Conservation (phyloP, 2,329 filamentous ascomycete genomes). For the Phialophora macrospora region DNA sequence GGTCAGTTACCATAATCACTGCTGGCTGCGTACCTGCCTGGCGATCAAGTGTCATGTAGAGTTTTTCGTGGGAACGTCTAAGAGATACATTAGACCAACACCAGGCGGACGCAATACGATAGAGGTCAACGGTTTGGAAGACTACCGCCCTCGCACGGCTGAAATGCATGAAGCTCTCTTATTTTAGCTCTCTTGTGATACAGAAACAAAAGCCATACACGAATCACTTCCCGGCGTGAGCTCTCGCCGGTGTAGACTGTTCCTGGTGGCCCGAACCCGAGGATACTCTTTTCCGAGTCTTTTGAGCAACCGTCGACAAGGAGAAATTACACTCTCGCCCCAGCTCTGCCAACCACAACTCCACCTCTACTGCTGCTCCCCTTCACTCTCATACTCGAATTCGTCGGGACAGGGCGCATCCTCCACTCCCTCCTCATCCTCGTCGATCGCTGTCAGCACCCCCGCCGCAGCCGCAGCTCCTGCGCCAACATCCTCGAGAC, state of each 20-base stretch:
- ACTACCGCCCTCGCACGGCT: too few relatives aligned
- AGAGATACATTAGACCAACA: too few relatives aligned
- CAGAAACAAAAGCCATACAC: not conserved
- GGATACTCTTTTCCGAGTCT: not conserved
- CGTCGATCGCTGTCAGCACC: constrained; percentile 84
- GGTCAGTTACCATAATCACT: too few relatives aligned
- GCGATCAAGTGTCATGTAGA: too few relatives aligned
- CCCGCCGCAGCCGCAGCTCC: constrained; percentile 75
- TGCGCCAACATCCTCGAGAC: constrained; percentile 42
- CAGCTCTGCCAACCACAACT: not conserved
- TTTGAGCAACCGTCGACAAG: not conserved
- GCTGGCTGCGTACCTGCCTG: too few relatives aligned
- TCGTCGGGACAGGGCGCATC: constrained; percentile 55
- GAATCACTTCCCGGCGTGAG: not conserved
- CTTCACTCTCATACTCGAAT: constrained; percentile 54
- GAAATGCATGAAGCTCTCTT: not conserved
- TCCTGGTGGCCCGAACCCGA: not conserved
- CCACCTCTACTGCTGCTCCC: constrained; percentile 15
- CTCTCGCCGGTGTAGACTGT: not conserved
- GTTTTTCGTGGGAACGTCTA: too few relatives aligned
- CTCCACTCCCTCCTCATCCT: constrained; percentile 59
- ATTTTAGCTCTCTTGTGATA: not conserved
- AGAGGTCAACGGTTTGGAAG: too few relatives aligned
- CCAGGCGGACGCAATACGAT: too few relatives aligned
- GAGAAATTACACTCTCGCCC: constrained; percentile 5